A percentile compares a stretch with the other conserved stretches of the same genome.
These are phyloP conservation scores for Acmispon strigosus DNA, from an alignment of 306 rosid species.

Conservation along the genomic window DNA sequence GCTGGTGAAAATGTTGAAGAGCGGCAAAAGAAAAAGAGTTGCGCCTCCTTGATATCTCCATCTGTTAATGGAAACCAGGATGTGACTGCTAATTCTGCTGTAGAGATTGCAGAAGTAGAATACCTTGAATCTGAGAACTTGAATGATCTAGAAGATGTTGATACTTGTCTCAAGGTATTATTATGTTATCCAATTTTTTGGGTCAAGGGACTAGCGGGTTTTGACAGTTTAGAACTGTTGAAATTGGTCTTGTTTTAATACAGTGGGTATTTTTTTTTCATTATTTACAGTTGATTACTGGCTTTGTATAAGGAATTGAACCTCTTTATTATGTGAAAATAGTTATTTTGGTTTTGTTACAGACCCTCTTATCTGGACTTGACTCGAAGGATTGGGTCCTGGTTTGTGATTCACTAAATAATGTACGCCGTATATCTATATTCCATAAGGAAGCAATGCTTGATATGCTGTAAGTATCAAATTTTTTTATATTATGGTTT, in stretches of 20 bases:
- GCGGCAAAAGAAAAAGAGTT: conserved; percentile 37
- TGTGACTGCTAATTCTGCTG: conserved; percentile 28
- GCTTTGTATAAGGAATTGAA: not conserved
- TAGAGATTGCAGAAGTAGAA: conserved; percentile 69
- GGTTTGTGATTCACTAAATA: conserved; percentile 80
- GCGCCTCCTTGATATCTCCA: conserved; percentile 38
- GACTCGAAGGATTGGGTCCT: conserved; percentile 87
- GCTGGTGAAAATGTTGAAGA: conserved; percentile 54
- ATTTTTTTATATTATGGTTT: not conserved
- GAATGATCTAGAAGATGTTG: conserved; percentile 68
- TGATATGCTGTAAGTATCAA: conserved; percentile 62
- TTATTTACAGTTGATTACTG: not conserved
- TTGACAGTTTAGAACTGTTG: conserved; percentile 1
- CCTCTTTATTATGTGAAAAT: not conserved
- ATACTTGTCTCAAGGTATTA: conserved; percentile 73
- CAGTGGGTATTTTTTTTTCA: not conserved
- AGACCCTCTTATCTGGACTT: conserved; percentile 71
- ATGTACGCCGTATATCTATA: conserved; percentile 67
- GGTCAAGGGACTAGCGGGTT: not conserved
- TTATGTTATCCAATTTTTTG: conserved; percentile 1
- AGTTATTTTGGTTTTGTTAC: conserved; percentile 30
- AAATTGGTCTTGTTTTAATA: not conserved
- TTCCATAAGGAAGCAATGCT: conserved; percentile 77
- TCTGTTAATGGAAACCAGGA: conserved; percentile 56
- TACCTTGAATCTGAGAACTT: conserved; percentile 84